These are phyloP conservation scores for Termitomyces bulborhizus DNA, from an alignment of 768 basidiomycete species.

Conservation along the genomic window DNA sequence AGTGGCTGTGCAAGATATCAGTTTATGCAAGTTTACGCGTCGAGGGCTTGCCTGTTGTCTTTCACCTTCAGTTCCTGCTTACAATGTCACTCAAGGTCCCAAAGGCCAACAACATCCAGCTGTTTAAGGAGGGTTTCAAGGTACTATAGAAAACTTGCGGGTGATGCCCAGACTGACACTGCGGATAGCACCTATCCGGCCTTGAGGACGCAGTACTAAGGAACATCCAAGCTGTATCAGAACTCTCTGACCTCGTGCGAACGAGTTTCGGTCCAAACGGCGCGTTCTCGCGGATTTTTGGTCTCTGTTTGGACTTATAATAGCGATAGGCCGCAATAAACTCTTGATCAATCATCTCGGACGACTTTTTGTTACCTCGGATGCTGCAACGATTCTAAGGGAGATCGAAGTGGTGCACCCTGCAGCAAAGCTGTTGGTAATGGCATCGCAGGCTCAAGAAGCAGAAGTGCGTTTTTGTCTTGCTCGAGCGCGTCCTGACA, in stretches of 20 bases:
- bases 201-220: constrained; percentile 96
- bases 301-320: not conserved
- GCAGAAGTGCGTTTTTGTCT: constrained; percentile 56
- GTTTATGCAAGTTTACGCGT: constrained; percentile 17
- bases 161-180: constrained; percentile 2
- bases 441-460: constrained; percentile 97
- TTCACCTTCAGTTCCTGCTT: constrained; percentile 6
- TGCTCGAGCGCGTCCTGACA: not conserved
- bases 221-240: constrained; percentile 94
- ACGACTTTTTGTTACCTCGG: constrained; percentile 93
- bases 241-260: constrained; percentile 90
- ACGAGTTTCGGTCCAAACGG: constrained; percentile 97
- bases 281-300: constrained; percentile 30
- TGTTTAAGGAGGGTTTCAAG: constrained; percentile 98
- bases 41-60: not conserved
- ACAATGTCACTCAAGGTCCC: constrained; percentile 93
- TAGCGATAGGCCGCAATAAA: constrained; percentile 79
- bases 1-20: constrained; percentile 20
- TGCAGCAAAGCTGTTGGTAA: constrained; percentile 97
- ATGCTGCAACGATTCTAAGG: constrained; percentile 97
- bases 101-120: constrained; percentile 78
- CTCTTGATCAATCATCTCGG: constrained; percentile 97
- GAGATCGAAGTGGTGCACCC: constrained; percentile 99
- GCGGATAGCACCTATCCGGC: constrained; percentile 66
- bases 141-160: constrained; percentile 26